A percentile compares a stretch with the other conserved stretches of the same genome.
Conservation (phyloP, 2,329 filamentous ascomycete genomes). For the Xylariaceae sp. region DNA sequence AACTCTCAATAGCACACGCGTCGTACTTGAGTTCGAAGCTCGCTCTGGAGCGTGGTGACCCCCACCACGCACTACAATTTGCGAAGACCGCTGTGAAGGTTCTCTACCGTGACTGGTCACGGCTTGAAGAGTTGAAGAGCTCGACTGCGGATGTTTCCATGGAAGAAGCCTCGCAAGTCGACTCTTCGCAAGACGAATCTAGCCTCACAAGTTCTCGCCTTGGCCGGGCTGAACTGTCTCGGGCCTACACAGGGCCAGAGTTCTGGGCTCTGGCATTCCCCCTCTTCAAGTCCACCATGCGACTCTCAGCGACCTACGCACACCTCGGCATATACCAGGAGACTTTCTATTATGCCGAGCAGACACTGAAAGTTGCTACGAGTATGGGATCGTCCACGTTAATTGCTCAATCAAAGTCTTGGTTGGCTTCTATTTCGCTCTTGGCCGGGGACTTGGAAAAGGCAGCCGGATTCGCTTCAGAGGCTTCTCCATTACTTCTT, state of each 20-base stretch:
- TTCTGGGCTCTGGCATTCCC: slow-evolving; percentile 76
- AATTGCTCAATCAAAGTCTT: slow-evolving; percentile 44
- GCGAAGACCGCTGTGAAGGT: slow-evolving; percentile 51
- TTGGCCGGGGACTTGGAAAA: slow-evolving; percentile 52
- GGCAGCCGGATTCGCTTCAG: slow-evolving; percentile 46
- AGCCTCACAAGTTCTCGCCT: slow-evolving; percentile 21
- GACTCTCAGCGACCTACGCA: slow-evolving; percentile 70
- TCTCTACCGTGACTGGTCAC: slow-evolving; percentile 49
- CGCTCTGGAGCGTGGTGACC: slow-evolving; percentile 53
- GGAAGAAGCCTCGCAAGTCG: slow-evolving; percentile 19
- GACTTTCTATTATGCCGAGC: slow-evolving; percentile 79
- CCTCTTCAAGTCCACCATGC: slow-evolving; percentile 62
- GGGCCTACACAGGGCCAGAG: slow-evolving; percentile 45
- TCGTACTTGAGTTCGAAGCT: slow-evolving; percentile 58
- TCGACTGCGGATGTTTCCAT: slow-evolving; percentile 8
- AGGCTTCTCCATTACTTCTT: slow-evolving; percentile 45
- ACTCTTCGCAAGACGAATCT: slow-evolving; percentile 18
- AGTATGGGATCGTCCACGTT: slow-evolving; percentile 57
- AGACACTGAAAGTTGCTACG: slow-evolving; percentile 69
- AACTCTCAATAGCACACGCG: slow-evolving; percentile 50
- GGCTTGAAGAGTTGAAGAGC: slow-evolving; percentile 35
- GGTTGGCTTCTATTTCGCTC: slow-evolving; percentile 48
- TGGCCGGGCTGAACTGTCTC: slow-evolving; percentile 13
- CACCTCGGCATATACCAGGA: slow-evolving; percentile 84
- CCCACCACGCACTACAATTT: slow-evolving; percentile 49